These are phyloP conservation scores for Ceratocystis papillata DNA, from an alignment of 2,329 filamentous ascomycete species.

Conservation along the genomic window DNA sequence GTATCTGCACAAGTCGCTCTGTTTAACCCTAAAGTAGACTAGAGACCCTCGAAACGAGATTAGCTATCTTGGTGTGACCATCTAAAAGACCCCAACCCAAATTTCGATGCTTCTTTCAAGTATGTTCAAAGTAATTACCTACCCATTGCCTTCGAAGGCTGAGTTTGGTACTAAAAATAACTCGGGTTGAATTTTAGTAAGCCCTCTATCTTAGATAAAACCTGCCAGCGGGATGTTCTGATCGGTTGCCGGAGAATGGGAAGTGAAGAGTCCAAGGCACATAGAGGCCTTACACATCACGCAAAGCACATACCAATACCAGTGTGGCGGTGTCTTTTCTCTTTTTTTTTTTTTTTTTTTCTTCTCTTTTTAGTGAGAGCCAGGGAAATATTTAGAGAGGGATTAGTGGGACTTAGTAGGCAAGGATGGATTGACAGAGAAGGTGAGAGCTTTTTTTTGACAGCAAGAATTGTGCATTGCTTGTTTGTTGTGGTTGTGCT, in stretches of 20 bases:
- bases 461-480: too few species aligned
- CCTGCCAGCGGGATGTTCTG: constrained; percentile 3
- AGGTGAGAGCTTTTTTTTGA: background rate
- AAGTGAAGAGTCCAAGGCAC: constrained; percentile 2
- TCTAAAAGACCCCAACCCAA: background rate
- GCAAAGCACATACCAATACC: constrained; percentile 6
- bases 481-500: too few species aligned
- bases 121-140: background rate
- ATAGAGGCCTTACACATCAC: background rate
- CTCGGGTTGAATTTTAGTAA: too few species aligned
- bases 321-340: constrained; percentile 11
- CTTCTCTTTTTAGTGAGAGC: too few species aligned
- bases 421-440: background rate
- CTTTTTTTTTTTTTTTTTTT: too few species aligned
- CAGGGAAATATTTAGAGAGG: background rate
- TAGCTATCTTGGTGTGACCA: background rate
- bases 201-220: background rate
- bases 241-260: background rate
- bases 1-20: background rate
- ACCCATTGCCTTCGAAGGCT: background rate
- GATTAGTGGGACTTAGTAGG: background rate
- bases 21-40: background rate
- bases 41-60: background rate
- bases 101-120: background rate
- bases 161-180: background rate